A percentile compares a stretch with the other conserved stretches of the same genome.
Evolutionary conservation across 768 basidiomycete species (phyloP).

Genomic region (Fibroporia radiculosa): DNA sequence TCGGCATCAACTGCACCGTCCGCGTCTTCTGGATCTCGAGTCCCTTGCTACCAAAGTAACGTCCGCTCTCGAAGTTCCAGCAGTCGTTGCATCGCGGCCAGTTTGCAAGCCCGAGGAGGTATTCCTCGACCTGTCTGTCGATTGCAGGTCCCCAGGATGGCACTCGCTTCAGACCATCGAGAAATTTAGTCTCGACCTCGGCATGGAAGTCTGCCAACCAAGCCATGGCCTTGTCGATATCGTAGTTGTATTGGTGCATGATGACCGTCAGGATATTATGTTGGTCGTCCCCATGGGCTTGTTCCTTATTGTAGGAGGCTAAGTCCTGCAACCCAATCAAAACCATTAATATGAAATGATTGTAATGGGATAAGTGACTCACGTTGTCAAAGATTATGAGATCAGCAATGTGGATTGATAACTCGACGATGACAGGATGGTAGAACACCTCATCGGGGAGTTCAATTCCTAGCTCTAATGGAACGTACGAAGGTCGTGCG

Average conservation of each 20-base stretch:
- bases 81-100: slow-evolving; percentile 20
- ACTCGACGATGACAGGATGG: slow-evolving; percentile 41
- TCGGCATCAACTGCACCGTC: slow-evolving; percentile 10
- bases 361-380: slow-evolving; percentile 17
- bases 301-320: slow-evolving; percentile 23
- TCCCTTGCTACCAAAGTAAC: slow-evolving; percentile 26
- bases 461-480: slow-evolving; percentile 38
- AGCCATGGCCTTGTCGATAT: slow-evolving; percentile 9
- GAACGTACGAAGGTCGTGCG: slow-evolving; percentile 15
- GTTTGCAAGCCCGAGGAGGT: slow-evolving; percentile 17
- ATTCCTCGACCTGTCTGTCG: background rate
- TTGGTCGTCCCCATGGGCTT: slow-evolving; percentile 18
- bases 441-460: slow-evolving; percentile 51
- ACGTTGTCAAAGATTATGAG: slow-evolving; percentile 63
- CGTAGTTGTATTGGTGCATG: slow-evolving; percentile 15
- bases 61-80: slow-evolving; percentile 25
- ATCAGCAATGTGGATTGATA: slow-evolving; percentile 49
- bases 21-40: slow-evolving; percentile 18
- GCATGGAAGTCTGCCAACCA: slow-evolving; percentile 15
- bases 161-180: slow-evolving; percentile 15
- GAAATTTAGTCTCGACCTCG: slow-evolving; percentile 12
- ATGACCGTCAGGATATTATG: slow-evolving; percentile 23
- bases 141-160: slow-evolving; percentile 14
- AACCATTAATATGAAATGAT: background rate
- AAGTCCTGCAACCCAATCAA: slow-evolving; percentile 17